Percentiles rank a stretch among this genome's conserved stretches.
Conservation (phyloP, 2,329 filamentous ascomycete genomes). For the Lachnellula willkommii region DNA sequence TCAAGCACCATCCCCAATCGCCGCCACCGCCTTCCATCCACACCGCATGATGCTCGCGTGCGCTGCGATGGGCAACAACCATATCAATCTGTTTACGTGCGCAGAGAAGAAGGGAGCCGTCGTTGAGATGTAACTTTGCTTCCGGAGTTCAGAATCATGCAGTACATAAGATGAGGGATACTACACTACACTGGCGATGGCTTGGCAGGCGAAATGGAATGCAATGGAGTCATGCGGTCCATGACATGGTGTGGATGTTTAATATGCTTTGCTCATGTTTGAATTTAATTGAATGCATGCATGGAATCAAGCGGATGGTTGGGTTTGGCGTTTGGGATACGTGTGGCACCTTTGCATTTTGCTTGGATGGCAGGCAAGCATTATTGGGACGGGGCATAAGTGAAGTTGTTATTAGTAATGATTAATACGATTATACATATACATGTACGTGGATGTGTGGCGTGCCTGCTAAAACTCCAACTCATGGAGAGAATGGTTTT, state of each 20-base stretch:
- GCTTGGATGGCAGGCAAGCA: background rate
- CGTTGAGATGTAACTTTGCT: background rate
- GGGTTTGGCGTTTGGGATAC: background rate
- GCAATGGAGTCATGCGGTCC: background rate
- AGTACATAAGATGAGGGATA: background rate
- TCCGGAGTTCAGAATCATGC: background rate
- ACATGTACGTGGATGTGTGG: background rate
- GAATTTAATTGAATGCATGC: background rate
- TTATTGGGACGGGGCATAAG: background rate
- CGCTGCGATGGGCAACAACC: slow-evolving; percentile 77
- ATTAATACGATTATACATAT: background rate
- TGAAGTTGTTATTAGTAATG: background rate
- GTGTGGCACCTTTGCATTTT: background rate
- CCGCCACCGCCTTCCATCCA: slow-evolving; percentile 89
- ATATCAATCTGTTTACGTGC: slow-evolving; percentile 84
- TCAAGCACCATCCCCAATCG: slow-evolving; percentile 63
- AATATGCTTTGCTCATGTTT: background rate
- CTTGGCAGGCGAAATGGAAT: background rate
- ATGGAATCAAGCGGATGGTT: background rate
- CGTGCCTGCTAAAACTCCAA: too few species aligned
- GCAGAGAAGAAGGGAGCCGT: slow-evolving; percentile 39
- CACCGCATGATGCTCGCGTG: slow-evolving; percentile 88
- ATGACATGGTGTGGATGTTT: background rate
- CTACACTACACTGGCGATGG: background rate
- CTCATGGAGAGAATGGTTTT: too few species aligned